Evolutionary conservation across 345 rosid genomes (phyloP).

Genomic region (Aquilaria sinensis): DNA sequence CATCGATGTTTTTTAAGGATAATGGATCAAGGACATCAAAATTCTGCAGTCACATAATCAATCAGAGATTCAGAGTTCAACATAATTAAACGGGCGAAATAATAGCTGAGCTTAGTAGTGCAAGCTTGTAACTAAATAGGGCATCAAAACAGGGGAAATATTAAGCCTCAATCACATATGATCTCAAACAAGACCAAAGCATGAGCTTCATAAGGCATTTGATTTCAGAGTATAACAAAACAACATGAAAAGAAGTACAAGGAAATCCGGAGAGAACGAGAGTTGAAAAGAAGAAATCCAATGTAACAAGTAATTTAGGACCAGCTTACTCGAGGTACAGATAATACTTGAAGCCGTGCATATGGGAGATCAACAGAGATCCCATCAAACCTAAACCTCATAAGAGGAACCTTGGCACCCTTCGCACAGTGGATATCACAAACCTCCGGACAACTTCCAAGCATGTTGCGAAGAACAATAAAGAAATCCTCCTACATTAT

Average conservation of each 20-base stretch:
- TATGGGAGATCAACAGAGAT: constrained; percentile 54
- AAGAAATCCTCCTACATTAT: constrained; percentile 48
- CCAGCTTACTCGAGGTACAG: constrained; percentile 37
- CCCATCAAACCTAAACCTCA: constrained; percentile 53
- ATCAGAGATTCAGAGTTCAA: too few relatives aligned
- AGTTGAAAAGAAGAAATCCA: neutral
- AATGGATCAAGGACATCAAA: constrained; percentile 41
- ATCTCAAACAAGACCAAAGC: too few relatives aligned
- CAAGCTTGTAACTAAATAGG: too few relatives aligned
- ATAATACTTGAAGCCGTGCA: constrained; percentile 34
- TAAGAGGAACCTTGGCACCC: constrained; percentile 45
- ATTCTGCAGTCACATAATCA: constrained; percentile 22
- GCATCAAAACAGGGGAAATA: too few relatives aligned
- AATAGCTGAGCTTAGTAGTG: too few relatives aligned
- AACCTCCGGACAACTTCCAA: constrained; percentile 32
- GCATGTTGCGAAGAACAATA: constrained; percentile 38
- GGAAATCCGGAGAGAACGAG: neutral
- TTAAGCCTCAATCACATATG: too few relatives aligned
- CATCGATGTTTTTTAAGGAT: constrained; percentile 40
- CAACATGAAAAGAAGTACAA: neutral
- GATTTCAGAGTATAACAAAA: neutral
- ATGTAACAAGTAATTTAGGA: too few relatives aligned
- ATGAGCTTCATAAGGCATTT: too few relatives aligned
- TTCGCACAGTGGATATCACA: constrained; percentile 39
- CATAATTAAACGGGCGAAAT: too few relatives aligned